These are phyloP conservation scores for Colletotrichum coccodes DNA, from an alignment of 2,329 filamentous ascomycete species.

Conservation along the genomic window DNA sequence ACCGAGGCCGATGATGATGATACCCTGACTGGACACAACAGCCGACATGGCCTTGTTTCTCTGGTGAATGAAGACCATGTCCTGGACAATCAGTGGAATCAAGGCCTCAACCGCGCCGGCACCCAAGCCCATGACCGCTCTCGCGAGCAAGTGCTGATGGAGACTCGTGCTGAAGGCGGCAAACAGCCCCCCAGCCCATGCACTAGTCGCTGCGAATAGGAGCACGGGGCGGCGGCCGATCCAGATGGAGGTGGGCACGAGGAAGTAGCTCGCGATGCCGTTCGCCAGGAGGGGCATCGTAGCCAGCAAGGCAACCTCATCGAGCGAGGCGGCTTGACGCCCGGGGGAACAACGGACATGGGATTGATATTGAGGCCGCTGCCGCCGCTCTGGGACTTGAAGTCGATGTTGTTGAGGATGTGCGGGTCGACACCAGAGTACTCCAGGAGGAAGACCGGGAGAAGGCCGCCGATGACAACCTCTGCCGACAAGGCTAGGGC, in stretches of 20 bases:
- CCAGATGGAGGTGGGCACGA: constrained; percentile 47
- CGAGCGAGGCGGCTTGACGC: constrained; percentile 41
- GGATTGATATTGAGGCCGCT: constrained; percentile 39
- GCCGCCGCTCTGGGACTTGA: constrained; percentile 34
- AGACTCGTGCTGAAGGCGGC: constrained; percentile 44
- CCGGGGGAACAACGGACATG: constrained; percentile 28
- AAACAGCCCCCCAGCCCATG: constrained; percentile 47
- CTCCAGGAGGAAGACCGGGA: constrained; percentile 46
- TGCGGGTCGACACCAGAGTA: constrained; percentile 44
- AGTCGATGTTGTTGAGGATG: constrained; percentile 37
- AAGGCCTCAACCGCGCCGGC: constrained; percentile 47
- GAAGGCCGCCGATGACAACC: constrained; percentile 40
- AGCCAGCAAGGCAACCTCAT: constrained; percentile 41
- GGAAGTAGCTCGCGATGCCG: constrained; percentile 45
- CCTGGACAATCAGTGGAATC: constrained; percentile 49
- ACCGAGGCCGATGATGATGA: constrained; percentile 41
- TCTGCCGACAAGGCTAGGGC: constrained; percentile 40
- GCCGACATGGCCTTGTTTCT: constrained; percentile 45
- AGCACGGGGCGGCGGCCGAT: constrained; percentile 48
- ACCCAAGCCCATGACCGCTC: constrained; percentile 45
- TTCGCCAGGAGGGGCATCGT: constrained; percentile 47
- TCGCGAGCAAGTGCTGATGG: constrained; percentile 42
- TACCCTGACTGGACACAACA: constrained; percentile 41
- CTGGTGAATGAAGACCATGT: constrained; percentile 50
- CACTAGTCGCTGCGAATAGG: constrained; percentile 41